Percentiles rank a stretch among this genome's conserved stretches.
Conservation (phyloP, 768 basidiomycete species). For the Boletus vermiculosoides region DNA sequence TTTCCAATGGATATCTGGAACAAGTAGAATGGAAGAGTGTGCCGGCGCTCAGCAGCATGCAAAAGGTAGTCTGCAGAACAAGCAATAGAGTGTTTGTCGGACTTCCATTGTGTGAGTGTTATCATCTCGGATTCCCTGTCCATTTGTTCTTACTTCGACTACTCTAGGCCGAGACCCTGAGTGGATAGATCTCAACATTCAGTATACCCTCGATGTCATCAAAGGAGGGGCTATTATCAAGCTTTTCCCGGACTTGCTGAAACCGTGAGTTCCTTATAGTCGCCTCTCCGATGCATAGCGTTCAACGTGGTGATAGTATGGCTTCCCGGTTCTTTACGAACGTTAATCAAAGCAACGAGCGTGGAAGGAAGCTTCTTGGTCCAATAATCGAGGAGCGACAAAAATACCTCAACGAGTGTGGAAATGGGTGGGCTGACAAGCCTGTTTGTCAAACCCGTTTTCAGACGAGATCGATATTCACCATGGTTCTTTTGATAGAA, state of each 20-base stretch:
- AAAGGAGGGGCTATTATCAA: conserved; percentile 18
- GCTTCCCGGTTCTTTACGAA: not conserved
- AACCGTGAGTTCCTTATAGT: not conserved
- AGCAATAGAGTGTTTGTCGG: conserved; percentile 52
- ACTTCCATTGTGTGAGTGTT: conserved; percentile 40
- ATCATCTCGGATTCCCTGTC: not conserved
- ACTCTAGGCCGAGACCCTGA: conserved; percentile 38
- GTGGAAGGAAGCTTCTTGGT: no score
- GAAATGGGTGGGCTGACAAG: not conserved
- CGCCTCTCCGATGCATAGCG: not conserved
- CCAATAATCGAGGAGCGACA: no score
- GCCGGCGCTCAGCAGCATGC: conserved; percentile 16
- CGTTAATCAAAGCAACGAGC: not conserved
- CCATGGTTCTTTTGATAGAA: not conserved
- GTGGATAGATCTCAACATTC: conserved; percentile 33
- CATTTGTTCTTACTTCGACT: conserved; percentile 7
- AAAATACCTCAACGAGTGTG: no score
- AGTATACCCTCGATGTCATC: conserved; percentile 30
- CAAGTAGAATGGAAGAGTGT: conserved; percentile 40
- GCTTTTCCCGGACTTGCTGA: conserved; percentile 27
- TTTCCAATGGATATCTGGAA: not conserved
- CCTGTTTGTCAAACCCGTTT: not conserved
- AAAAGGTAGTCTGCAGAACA: conserved; percentile 28
- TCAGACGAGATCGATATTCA: not conserved
- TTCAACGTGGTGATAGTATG: not conserved